Conservation (phyloP, 1,139 yeast species). For the Lodderomyces oxycetoniae region DNA sequence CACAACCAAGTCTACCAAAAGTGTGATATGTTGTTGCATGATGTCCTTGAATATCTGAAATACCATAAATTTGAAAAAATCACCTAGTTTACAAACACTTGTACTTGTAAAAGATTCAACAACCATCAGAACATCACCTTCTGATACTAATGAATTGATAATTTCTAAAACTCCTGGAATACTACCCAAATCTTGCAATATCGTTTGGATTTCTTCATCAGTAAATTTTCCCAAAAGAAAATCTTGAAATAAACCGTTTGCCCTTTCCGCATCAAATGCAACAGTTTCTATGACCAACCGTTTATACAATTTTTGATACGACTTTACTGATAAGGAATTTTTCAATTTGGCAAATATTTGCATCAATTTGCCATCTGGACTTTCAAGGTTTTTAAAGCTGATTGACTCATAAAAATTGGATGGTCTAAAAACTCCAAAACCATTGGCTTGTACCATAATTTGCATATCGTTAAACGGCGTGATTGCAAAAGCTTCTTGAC, state of each 20-base stretch:
- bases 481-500: conserved; percentile 46
- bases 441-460: conserved; percentile 30
- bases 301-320: conserved; percentile 19
- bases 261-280: conserved; percentile 5
- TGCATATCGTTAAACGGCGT: conserved; percentile 11
- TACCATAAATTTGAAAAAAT: conserved; percentile 21
- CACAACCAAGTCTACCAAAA: conserved; percentile 23
- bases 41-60: conserved; percentile 25
- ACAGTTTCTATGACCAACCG: background rate
- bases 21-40: conserved; percentile 22
- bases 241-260: conserved; percentile 21
- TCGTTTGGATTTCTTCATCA: conserved; percentile 18
- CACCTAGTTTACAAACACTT: conserved; percentile 12
- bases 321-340: conserved; percentile 23
- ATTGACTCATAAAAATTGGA: conserved; percentile 32
- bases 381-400: conserved; percentile 10
- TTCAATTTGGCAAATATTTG: conserved; percentile 21
- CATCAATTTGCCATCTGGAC: conserved; percentile 20
- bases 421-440: conserved; percentile 30
- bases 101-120: background rate
- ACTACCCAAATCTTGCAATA: conserved; percentile 21
- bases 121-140: conserved; percentile 12
- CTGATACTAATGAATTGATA: conserved; percentile 22
- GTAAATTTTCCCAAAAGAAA: conserved; percentile 23
- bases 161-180: conserved; percentile 25